A percentile compares a stretch with the other conserved stretches of the same genome.
Evolutionary conservation across 345 rosid species (phyloP).

Genomic region (Salix viminalis): DNA sequence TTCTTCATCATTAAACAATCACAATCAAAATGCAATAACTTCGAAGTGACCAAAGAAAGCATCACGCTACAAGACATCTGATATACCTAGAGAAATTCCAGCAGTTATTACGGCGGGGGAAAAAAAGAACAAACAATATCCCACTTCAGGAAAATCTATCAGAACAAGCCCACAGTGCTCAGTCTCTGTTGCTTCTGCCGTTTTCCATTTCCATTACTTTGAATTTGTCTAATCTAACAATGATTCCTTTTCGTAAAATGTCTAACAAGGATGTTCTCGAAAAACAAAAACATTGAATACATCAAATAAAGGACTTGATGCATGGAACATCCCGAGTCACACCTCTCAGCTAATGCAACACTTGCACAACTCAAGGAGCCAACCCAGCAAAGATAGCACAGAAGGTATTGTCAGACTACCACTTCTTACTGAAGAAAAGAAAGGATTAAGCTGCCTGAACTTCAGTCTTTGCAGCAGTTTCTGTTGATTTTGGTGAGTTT

Average conservation of each 20-base stretch:
- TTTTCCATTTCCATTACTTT: not conserved
- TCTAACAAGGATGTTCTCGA: constrained; percentile 4
- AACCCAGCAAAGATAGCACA: not conserved
- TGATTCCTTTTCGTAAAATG: not conserved
- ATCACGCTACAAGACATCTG: not conserved
- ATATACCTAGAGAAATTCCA: not conserved
- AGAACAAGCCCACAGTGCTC: not conserved
- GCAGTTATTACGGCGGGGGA: not conserved
- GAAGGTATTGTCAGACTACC: constrained; percentile 4
- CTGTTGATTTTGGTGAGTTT: constrained; percentile 25
- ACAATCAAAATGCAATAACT: no score
- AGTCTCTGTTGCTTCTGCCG: not conserved
- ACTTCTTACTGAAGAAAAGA: not conserved
- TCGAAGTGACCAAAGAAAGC: not conserved
- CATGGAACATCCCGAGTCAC: not conserved
- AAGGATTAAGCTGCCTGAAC: constrained; percentile 51
- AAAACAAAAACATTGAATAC: not conserved
- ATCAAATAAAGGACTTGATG: not conserved
- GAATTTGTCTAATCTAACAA: not conserved
- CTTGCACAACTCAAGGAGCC: not conserved
- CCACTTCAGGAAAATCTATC: not conserved
- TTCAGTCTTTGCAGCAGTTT: constrained; percentile 36
- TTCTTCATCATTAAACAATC: not conserved
- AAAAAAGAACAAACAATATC: not conserved
- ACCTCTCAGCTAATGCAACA: constrained; percentile 1